Percentiles rank a stretch among this genome's conserved stretches.
Conservation (phyloP, 768 basidiomycete species). For the Kwoniella sp. region DNA sequence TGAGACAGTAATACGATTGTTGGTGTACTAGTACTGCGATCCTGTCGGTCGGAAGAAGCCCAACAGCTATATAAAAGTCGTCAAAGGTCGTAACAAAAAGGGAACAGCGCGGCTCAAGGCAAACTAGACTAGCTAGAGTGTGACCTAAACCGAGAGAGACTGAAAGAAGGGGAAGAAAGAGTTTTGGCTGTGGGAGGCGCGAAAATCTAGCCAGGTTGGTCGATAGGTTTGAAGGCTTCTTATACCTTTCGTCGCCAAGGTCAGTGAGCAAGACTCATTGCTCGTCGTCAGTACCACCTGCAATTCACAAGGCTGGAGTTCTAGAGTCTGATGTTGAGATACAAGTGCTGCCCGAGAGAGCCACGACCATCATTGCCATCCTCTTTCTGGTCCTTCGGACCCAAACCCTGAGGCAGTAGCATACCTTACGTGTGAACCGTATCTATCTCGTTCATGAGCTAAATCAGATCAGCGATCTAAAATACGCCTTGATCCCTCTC, state of each 20-base stretch:
- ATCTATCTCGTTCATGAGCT: neutral
- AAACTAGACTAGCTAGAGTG: no score
- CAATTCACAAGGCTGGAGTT: no score
- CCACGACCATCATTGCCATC: neutral
- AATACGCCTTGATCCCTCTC: neutral
- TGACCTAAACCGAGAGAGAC: no score
- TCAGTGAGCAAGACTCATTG: neutral
- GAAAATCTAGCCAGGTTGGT: neutral
- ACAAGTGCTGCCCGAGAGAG: neutral
- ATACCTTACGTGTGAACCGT: no score
- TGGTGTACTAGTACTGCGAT: no score
- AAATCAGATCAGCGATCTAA: neutral
- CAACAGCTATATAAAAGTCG: no score
- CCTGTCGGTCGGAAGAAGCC: no score
- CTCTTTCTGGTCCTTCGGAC: neutral
- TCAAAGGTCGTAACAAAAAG: no score
- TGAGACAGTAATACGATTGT: no score
- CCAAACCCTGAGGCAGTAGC: no score
- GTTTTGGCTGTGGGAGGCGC: neutral
- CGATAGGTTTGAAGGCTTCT: neutral
- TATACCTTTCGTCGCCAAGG: conserved; percentile 1
- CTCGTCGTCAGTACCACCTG: no score
- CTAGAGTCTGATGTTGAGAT: neutral
- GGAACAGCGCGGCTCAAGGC: no score
- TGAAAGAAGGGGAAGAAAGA: neutral